Percentiles rank a stretch among this genome's conserved stretches.
Evolutionary conservation across 768 basidiomycete genomes (phyloP).

Genomic region (Rhodotorula sphaerocarpa): DNA sequence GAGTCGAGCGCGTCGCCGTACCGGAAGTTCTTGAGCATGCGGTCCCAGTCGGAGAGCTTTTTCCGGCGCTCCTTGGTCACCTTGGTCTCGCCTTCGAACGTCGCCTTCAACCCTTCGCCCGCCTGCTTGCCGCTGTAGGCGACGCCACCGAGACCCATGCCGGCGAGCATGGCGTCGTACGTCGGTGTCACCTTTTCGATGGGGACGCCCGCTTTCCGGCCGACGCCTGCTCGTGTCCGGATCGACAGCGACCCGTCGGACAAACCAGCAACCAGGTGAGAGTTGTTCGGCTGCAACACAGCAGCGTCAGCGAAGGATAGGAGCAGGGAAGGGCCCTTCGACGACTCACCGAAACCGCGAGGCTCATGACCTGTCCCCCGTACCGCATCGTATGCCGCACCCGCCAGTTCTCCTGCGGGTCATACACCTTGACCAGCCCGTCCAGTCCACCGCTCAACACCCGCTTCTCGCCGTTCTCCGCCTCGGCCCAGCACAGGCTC

Average conservation of each 20-base stretch:
- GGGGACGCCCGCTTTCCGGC: constrained; percentile 42
- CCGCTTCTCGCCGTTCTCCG: constrained; percentile 59
- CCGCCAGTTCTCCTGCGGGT: constrained; percentile 74
- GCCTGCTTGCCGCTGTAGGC: constrained; percentile 24
- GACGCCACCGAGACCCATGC: constrained; percentile 24
- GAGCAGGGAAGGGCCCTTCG: neutral
- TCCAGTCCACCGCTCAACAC: constrained; percentile 85
- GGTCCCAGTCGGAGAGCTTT: constrained; percentile 77
- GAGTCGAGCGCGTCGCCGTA: constrained; percentile 91
- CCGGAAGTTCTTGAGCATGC: constrained; percentile 78
- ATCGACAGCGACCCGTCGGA: constrained; percentile 97
- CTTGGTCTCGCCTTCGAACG: constrained; percentile 57
- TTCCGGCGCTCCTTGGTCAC: constrained; percentile 64
- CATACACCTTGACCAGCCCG: constrained; percentile 98
- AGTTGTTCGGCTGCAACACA: constrained; percentile 71
- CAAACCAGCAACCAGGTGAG: constrained; percentile 94
- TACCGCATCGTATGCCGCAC: constrained; percentile 99
- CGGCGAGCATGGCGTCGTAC: constrained; percentile 35
- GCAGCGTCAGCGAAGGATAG: neutral
- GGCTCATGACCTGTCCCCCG: constrained; percentile 77
- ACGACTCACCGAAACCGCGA: constrained; percentile 75
- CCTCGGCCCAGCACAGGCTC: constrained; percentile 49
- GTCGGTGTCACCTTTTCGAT: constrained; percentile 29
- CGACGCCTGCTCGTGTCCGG: constrained; percentile 56
- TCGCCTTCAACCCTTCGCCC: constrained; percentile 31